These are phyloP conservation scores for Nicotiana undulata DNA, from an alignment of 257 asterid species.

Conservation along the genomic window DNA sequence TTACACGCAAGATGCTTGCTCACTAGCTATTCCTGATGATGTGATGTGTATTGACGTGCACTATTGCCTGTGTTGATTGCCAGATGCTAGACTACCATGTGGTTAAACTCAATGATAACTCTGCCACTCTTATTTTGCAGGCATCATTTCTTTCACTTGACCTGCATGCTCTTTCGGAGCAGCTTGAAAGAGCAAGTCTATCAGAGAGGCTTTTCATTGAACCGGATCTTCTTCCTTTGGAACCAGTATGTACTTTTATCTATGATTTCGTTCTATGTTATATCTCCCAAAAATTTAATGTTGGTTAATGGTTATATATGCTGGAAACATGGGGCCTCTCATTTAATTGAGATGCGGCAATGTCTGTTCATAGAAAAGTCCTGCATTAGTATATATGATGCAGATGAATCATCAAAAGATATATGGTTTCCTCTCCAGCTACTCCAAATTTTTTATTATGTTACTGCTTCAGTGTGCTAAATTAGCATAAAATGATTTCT, in stretches of 20 bases:
- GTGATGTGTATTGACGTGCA: background rate
- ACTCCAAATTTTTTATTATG: background rate
- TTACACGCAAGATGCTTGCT: background rate
- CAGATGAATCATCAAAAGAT: background rate
- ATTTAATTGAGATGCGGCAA: background rate
- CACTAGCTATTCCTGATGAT: background rate
- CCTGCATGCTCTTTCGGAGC: constrained; percentile 58
- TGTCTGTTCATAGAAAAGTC: background rate
- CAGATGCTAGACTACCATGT: background rate
- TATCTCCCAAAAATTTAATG: background rate
- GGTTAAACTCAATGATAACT: background rate
- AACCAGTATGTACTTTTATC: constrained; percentile 37
- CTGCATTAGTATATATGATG: background rate
- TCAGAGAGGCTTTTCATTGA: constrained; percentile 69
- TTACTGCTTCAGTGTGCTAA: background rate
- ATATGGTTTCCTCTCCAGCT: background rate
- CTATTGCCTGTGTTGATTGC: background rate
- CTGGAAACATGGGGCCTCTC: background rate
- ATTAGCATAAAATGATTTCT: background rate
- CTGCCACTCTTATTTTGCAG: constrained; percentile 36
- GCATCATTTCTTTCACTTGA: constrained; percentile 75
- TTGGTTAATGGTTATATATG: background rate
- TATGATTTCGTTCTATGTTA: background rate
- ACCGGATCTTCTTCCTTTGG: constrained; percentile 52
- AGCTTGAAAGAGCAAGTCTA: constrained; percentile 61